Conservation (phyloP, 345 rosid species). For the Noccaea caerulescens region DNA sequence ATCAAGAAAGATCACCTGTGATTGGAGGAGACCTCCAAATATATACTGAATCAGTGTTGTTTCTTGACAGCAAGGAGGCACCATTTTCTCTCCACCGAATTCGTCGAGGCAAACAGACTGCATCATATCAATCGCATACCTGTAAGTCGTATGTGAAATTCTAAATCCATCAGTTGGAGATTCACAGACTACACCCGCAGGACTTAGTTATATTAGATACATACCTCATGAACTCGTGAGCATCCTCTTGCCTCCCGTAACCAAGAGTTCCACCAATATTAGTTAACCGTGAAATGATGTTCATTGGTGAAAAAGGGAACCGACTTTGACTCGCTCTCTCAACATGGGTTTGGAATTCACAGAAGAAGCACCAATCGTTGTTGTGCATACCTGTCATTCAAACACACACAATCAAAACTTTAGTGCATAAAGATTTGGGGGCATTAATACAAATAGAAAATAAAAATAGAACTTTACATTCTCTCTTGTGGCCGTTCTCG, state of each 20-base stretch:
- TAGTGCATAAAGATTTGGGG: neutral
- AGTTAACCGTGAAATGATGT: slow-evolving; percentile 74
- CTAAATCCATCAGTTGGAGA: slow-evolving; percentile 4
- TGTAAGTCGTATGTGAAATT: slow-evolving; percentile 38
- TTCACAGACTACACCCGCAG: neutral
- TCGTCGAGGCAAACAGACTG: slow-evolving; percentile 94
- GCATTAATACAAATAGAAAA: slow-evolving; percentile 3
- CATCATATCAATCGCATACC: slow-evolving; percentile 94
- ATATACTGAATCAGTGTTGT: slow-evolving; percentile 92
- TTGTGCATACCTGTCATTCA: slow-evolving; percentile 70
- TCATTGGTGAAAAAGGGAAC: slow-evolving; percentile 79
- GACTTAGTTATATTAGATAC: neutral
- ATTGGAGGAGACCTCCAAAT: slow-evolving; percentile 93
- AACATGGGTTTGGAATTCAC: slow-evolving; percentile 82
- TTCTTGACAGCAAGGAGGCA: slow-evolving; percentile 69
- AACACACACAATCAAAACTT: slow-evolving; percentile 29
- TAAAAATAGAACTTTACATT: slow-evolving; percentile 57
- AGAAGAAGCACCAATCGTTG: slow-evolving; percentile 94
- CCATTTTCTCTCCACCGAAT: slow-evolving; percentile 90
- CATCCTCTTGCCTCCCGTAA: slow-evolving; percentile 98
- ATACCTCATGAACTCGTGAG: slow-evolving; percentile 98
- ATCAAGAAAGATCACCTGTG: slow-evolving; percentile 64
- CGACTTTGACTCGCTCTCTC: slow-evolving; percentile 69
- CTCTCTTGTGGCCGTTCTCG: slow-evolving; percentile 79
- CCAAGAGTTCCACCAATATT: slow-evolving; percentile 96